phyloP scores from a whole-genome alignment of 257 asterid species.

The Fraxinus pennsylvanica region DNA sequence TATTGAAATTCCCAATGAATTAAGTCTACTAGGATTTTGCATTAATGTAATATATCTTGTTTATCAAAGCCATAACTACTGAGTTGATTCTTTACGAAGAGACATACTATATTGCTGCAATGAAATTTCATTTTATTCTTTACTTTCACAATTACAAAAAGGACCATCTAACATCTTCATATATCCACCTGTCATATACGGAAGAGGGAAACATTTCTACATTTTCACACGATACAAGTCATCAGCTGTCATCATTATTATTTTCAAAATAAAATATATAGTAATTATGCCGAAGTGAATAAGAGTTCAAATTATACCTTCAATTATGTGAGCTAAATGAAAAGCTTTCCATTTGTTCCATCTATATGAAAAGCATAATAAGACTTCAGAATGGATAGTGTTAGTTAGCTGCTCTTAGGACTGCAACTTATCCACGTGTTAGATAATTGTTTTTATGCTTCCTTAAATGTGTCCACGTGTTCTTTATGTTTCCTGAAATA shows the following conservation, averaged over 20 bases:
- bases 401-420: too few species aligned
- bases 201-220: not conserved
- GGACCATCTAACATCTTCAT: not conserved
- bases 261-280: not conserved
- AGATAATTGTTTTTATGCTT: too few species aligned
- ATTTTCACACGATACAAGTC: not conserved
- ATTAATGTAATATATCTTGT: not conserved
- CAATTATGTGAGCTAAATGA: not conserved
- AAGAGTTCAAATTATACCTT: not conserved
- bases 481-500: too few species aligned
- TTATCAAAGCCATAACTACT: not conserved
- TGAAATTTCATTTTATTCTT: not conserved
- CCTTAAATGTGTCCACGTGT: too few species aligned
- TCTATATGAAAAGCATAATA: not conserved
- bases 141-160: not conserved
- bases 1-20: not conserved
- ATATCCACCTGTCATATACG: not conserved
- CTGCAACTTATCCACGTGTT: too few species aligned
- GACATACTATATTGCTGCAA: not conserved
- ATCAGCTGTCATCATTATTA: not conserved
- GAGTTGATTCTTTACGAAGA: not conserved
- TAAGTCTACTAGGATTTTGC: not conserved
- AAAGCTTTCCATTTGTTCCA: not conserved
- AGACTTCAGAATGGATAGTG: not conserved
- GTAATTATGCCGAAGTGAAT: not conserved